Percentiles rank a stretch among this genome's conserved stretches.
phyloP scores from a whole-genome alignment of 345 rosid species.

The Kandelia obovata region DNA sequence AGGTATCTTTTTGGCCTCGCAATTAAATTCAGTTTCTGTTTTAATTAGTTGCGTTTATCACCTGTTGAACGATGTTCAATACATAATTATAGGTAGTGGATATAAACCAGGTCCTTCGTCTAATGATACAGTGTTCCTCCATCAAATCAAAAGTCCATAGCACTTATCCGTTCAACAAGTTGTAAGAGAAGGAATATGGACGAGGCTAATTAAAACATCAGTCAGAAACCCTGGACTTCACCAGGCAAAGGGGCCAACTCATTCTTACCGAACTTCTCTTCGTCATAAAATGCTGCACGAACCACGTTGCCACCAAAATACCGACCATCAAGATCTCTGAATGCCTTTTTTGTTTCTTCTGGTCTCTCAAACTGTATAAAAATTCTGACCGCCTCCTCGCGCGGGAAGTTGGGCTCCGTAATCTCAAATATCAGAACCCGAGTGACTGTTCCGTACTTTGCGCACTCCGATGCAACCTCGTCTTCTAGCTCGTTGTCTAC shows the following conservation, averaged over 20 bases:
- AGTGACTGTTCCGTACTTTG: conserved; percentile 86
- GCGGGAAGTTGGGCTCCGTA: conserved; percentile 82
- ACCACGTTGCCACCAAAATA: conserved; percentile 88
- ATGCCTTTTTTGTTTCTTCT: conserved; percentile 94
- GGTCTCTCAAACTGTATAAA: conserved; percentile 92
- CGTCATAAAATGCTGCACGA: conserved; percentile 73
- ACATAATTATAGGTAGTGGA: too few relatives aligned
- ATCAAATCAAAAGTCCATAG: background rate
- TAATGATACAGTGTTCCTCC: too few relatives aligned
- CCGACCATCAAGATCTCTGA: conserved; percentile 81
- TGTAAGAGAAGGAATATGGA: background rate
- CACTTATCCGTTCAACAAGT: background rate
- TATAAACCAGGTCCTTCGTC: too few relatives aligned
- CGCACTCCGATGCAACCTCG: conserved; percentile 90
- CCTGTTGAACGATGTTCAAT: too few relatives aligned
- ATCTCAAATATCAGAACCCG: conserved; percentile 96
- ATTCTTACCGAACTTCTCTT: conserved; percentile 71
- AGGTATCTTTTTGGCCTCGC: too few relatives aligned
- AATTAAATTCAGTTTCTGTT: too few relatives aligned
- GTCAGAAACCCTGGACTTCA: conserved; percentile 73
- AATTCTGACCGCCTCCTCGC: conserved; percentile 86
- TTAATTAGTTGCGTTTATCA: too few relatives aligned
- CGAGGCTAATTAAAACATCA: background rate
- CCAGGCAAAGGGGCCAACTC: conserved; percentile 92
- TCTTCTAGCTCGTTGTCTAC: conserved; percentile 97